Percentiles rank a stretch among this genome's conserved stretches.
Evolutionary conservation across 1,284 basidiomycete species (phyloP).

Genomic region (Malassezia nana): DNA sequence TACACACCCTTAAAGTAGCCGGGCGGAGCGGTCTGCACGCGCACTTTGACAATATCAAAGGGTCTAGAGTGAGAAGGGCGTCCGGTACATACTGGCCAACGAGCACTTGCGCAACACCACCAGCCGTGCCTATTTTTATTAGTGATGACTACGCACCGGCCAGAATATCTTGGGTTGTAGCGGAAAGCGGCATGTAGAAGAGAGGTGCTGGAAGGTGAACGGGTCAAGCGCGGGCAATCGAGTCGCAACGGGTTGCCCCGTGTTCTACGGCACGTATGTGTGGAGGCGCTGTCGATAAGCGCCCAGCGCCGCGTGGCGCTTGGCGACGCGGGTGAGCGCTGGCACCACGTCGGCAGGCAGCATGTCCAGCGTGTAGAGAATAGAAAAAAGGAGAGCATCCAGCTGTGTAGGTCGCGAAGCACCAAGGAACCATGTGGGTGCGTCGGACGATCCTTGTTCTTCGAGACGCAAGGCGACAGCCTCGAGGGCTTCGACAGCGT

Average conservation of each 20-base stretch:
- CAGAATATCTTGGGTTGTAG: conserved; percentile 29
- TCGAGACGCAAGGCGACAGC: conserved; percentile 12
- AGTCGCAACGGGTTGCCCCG: not conserved
- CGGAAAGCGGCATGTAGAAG: conserved; percentile 17
- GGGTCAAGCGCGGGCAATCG: not conserved
- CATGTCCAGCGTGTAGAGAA: conserved; percentile 2
- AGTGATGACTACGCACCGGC: conserved; percentile 18
- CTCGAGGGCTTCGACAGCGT: conserved; percentile 7
- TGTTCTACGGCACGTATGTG: conserved; percentile 1
- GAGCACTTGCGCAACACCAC: conserved; percentile 79
- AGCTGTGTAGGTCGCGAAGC: conserved; percentile 6
- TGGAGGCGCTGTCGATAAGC: conserved; percentile 12
- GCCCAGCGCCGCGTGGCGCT: not conserved
- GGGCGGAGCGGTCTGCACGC: conserved; percentile 86
- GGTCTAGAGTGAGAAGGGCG: conserved; percentile 49
- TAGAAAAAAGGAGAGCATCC: conserved; percentile 10
- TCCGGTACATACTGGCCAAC: conserved; percentile 61
- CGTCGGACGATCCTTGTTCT: not conserved
- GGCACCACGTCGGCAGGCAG: not conserved
- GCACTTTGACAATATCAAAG: conserved; percentile 89
- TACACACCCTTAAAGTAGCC: conserved; percentile 60
- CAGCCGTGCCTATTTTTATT: conserved; percentile 54
- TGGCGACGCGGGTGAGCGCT: not conserved
- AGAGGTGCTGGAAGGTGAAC: not conserved
- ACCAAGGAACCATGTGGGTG: conserved; percentile 10